A percentile compares a stretch with the other conserved stretches of the same genome.
Conservation (phyloP, 2,329 filamentous ascomycete genomes). For the Balansia obtecta region DNA sequence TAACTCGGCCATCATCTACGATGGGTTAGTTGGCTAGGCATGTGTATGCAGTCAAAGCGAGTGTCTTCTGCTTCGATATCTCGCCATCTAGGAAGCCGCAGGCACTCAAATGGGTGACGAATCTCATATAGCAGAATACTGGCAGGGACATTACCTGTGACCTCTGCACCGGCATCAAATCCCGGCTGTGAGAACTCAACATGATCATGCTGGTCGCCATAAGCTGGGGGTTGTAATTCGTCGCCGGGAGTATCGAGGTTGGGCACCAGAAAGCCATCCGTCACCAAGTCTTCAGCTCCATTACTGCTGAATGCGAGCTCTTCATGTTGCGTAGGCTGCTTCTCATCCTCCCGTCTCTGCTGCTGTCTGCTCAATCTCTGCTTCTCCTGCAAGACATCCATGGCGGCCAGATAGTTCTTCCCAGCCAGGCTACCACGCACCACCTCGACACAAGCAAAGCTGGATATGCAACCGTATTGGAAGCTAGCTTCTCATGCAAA, state of each 20-base stretch:
- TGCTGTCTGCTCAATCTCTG: slow-evolving; percentile 10
- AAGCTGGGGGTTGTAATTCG: slow-evolving; percentile 36
- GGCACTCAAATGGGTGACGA: background rate
- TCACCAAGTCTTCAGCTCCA: slow-evolving; percentile 20
- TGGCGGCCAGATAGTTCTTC: slow-evolving; percentile 3
- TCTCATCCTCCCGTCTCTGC: slow-evolving; percentile 1
- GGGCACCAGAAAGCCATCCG: slow-evolving; percentile 28
- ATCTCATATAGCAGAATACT: background rate
- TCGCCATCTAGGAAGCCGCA: background rate
- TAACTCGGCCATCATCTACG: slow-evolving; percentile 60
- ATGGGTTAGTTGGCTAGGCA: background rate
- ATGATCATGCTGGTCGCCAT: slow-evolving; percentile 43
- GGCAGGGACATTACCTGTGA: slow-evolving; percentile 32
- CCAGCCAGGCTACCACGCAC: background rate
- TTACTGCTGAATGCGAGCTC: slow-evolving; percentile 2
- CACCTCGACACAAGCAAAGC: background rate
- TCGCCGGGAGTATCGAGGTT: slow-evolving; percentile 28
- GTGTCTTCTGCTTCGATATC: background rate
- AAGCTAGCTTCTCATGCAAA: background rate
- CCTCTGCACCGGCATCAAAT: slow-evolving; percentile 47
- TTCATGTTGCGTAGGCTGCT: slow-evolving; percentile 3
- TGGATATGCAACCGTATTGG: too few relatives aligned
- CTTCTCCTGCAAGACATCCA: slow-evolving; percentile 18
- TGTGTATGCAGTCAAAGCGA: background rate
- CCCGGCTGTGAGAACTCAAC: slow-evolving; percentile 49